Evolutionary conservation across 208 protist genomes (phyloP), one percentile per base, ranked within the genome.

Genomic region (Crithidia mellificae): DNA sequence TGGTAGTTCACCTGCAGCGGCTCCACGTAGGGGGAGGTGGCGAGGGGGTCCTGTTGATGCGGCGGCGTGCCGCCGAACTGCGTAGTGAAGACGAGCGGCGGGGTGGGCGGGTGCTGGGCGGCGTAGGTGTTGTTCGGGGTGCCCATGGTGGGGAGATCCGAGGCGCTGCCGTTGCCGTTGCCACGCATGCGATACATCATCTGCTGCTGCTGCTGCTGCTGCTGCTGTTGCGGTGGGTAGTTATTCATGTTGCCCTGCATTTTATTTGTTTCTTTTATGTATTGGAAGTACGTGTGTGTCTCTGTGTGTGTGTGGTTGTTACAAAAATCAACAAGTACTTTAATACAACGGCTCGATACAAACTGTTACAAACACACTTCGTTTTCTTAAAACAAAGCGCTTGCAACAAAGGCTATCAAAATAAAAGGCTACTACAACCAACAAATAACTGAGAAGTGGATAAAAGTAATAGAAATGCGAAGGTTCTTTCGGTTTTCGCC

Each of bases 81-180:
- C 29, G 78, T 64, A 0, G 69, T 71, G 55, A 85, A 85, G 38
- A 77, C 72, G 2, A 85, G 76, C 43, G 80, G 72, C 30, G 79
- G 75, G 11, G 67, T 81, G 0, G 57, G 44, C 14, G 63, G 66
- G 39, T 75, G 64, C 39, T 61, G 63, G 4, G 44, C 24, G 8
- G 47, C 12, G 46, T 54, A 68, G n/a, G 50, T 58, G 43, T 52
- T 32, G 46, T 39, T 50, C 0, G 55, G 56, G 17, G 51, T 62
- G 44, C 38, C 27, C 59, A 52, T 20, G 57, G 24, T 62, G 34
- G 24, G 49, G 20, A 56, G 36, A 17, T 66, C 49, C 0, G 47
- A 36, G 1, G 47, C 34, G 24, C 61, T 66, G 27, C 61, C 49
- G 30, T 39, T 54, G 30, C 47, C 49, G 20, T n/a, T n/a, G 20